Evolutionary conservation across 768 basidiomycete genomes (phyloP).

Genomic region (Mycena vitilis): DNA sequence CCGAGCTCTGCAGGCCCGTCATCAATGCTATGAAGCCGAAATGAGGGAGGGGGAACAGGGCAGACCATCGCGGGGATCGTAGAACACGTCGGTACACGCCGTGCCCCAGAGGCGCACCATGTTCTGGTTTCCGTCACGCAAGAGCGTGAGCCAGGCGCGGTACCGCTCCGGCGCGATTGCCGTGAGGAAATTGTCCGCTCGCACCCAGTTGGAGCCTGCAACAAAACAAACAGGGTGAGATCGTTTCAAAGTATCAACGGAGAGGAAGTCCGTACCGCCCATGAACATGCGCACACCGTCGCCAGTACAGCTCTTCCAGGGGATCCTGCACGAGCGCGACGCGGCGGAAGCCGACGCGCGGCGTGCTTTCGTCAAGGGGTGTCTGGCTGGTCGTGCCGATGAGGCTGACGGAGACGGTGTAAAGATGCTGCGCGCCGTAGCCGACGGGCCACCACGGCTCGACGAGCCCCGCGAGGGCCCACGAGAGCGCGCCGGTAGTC

Average conservation of each 20-base stretch:
- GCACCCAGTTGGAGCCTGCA: conserved; percentile 91
- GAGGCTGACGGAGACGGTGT: conserved; percentile 65
- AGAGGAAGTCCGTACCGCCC: conserved; percentile 72
- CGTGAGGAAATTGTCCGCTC: conserved; percentile 87
- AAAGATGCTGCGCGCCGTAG: conserved; percentile 79
- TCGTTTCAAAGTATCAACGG: too few relatives aligned
- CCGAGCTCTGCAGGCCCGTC: conserved; percentile 48
- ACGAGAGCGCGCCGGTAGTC: conserved; percentile 45
- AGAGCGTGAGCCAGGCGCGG: conserved; percentile 79
- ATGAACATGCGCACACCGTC: conserved; percentile 85
- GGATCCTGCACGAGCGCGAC: conserved; percentile 81
- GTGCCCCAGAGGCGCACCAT: conserved; percentile 93
- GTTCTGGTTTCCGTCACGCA: conserved; percentile 89
- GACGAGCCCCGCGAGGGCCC: conserved; percentile 59
- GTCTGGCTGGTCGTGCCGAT: conserved; percentile 48
- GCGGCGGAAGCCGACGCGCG: conserved; percentile 80
- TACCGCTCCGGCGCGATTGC: conserved; percentile 65
- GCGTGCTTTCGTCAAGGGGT: conserved; percentile 57
- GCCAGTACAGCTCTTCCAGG: conserved; percentile 69
- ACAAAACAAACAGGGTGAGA: too few relatives aligned
- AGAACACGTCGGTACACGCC: conserved; percentile 86
- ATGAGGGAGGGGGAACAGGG: neutral
- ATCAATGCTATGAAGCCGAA: neutral
- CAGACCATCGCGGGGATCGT: conserved; percentile 80
- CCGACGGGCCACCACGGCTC: conserved; percentile 85